Evolutionary conservation across 805 yeast species (phyloP).

Genomic region (Diddensiella caesifluorescens): DNA sequence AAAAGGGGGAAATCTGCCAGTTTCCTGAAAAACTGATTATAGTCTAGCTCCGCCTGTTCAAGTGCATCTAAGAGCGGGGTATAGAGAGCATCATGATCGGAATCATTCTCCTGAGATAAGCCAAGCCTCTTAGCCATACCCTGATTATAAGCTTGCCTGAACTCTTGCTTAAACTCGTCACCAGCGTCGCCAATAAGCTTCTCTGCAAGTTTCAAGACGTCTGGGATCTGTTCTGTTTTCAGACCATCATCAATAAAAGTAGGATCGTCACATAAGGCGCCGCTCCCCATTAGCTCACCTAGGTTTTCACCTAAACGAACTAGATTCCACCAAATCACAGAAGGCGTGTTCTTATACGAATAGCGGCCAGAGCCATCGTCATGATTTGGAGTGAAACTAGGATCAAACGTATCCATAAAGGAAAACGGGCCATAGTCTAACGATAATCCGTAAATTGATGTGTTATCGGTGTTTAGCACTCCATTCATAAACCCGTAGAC

Average conservation of each 20-base stretch:
- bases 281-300: slow-evolving; percentile 76
- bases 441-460: slow-evolving; percentile 80
- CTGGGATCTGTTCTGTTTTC: slow-evolving; percentile 43
- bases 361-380: slow-evolving; percentile 73
- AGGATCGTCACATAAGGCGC: slow-evolving; percentile 44
- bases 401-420: slow-evolving; percentile 79
- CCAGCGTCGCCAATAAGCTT: slow-evolving; percentile 58
- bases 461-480: slow-evolving; percentile 89
- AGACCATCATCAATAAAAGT: slow-evolving; percentile 37
- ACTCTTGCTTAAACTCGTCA: slow-evolving; percentile 57
- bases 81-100: slow-evolving; percentile 38
- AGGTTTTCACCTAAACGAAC: slow-evolving; percentile 77
- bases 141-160: slow-evolving; percentile 52
- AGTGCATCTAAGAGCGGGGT: slow-evolving; percentile 60
- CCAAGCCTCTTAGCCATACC: slow-evolving; percentile 68
- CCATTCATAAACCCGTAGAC: slow-evolving; percentile 91
- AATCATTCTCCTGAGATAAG: slow-evolving; percentile 38
- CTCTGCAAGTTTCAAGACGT: slow-evolving; percentile 53
- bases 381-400: slow-evolving; percentile 80
- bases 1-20: slow-evolving; percentile 48
- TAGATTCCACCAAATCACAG: slow-evolving; percentile 89
- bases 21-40: slow-evolving; percentile 66
- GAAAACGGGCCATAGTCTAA: slow-evolving; percentile 96
- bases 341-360: slow-evolving; percentile 77
- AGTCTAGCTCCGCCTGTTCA: slow-evolving; percentile 62